Base-by-base conservation (phyloP, 1,284 basidiomycete species). In the Retiboletus flavoniger region DNA sequence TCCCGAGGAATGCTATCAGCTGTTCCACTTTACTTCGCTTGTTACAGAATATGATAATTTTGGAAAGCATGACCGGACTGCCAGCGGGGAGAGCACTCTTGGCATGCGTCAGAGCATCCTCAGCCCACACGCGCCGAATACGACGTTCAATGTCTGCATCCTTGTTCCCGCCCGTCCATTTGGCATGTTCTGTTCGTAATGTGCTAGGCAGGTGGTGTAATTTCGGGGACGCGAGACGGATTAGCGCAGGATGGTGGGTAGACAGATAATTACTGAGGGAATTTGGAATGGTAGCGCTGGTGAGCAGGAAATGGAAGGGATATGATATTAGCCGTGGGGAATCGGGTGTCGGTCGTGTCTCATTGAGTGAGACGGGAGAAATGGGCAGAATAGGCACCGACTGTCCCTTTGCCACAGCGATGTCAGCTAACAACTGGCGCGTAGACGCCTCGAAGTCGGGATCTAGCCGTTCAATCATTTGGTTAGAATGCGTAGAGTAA, bases 231-330 rank as follows among this genome's bases (percentile, higher is more conserved):
- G 88, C 83, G 35, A 94, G 82, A 16, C 89, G 81, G 29, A 77
- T 74, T 47, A 88, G 71, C 4, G 70, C 57, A 0, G 89, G 89
- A 60, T 91, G 85, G 55, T 83, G 69, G 2, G 68, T 71, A 57
- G 80, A 76, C 34, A 94, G 77, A 66, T 89, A 87, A 36, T 76
- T 70, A 21, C 85, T 79, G 42, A 95, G 84, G 1, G 87, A 81
- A 32, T 83, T 79, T 1, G 93, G 92, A 57, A 96, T 88, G 1
- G 93, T 95, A 3, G 93, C 93, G 29, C 89, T 91, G n/a, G 88
- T 85, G 38, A 95, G 79, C 51, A 95, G 66, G 47, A 95, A 72
- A 68, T 91, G 81, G 78, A 90, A 91, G 0, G 89, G 88, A 64
- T 89, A 85, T 48, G 78, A 64, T 56, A 78, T 60, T 55, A 48